A percentile compares a stretch with the other conserved stretches of the same genome.
These are phyloP conservation scores for Immersiporthe knoxdaviesiana DNA, from an alignment of 2,329 filamentous ascomycete species.

Conservation along the genomic window DNA sequence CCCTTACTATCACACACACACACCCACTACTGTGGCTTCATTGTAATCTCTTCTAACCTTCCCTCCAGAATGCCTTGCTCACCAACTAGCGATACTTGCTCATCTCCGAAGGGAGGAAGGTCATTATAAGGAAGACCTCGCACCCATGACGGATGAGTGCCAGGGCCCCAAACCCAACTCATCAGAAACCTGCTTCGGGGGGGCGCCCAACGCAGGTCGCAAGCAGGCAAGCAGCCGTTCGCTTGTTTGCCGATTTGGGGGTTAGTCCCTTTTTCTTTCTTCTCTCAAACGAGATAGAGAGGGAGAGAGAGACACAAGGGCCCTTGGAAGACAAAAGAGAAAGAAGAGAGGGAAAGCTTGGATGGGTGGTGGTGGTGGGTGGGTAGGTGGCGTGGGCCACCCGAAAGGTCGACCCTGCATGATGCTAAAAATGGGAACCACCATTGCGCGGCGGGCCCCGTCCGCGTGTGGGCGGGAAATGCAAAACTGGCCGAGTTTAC, in stretches of 20 bases:
- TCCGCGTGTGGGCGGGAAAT: not conserved
- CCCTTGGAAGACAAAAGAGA: not conserved
- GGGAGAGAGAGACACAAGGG: not conserved
- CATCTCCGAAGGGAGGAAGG: not conserved
- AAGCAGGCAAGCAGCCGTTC: not conserved
- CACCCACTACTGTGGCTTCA: not conserved
- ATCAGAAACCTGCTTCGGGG: slow-evolving; percentile 2
- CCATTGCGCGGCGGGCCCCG: no score
- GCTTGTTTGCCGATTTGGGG: slow-evolving; percentile 4
- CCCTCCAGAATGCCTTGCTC: not conserved
- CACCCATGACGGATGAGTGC: not conserved
- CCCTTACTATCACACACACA: no score
- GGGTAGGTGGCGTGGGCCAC: not conserved
- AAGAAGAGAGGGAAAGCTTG: not conserved
- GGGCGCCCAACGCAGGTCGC: not conserved
- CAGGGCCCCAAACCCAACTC: not conserved
- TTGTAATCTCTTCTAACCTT: not conserved
- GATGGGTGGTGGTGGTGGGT: not conserved
- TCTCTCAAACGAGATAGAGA: not conserved
- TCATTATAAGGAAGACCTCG: not conserved
- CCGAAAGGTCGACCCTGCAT: slow-evolving; percentile 14
- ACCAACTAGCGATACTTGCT: not conserved
- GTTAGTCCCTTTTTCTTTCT: not conserved
- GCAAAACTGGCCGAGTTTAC: no score
- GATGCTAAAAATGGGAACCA: slow-evolving; percentile 14